Conservation (phyloP, 768 basidiomycete genomes). For the Mrakia hoshinonis region DNA sequence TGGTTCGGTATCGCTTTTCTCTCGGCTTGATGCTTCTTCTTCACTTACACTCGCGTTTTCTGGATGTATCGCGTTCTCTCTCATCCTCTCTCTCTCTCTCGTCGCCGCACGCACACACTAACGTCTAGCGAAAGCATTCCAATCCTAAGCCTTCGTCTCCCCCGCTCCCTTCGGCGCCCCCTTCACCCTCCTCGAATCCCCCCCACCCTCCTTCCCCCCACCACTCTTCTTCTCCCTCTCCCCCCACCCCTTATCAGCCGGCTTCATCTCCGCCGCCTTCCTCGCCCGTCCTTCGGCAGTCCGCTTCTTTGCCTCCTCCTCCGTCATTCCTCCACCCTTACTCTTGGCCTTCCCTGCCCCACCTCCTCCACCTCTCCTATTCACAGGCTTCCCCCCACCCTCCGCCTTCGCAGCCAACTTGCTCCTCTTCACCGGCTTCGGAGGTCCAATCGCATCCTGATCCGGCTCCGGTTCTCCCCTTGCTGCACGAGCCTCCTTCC, state of each 20-base stretch:
- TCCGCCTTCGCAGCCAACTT: background rate
- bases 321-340: constrained; percentile 13
- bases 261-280: constrained; percentile 3
- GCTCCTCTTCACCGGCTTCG: background rate
- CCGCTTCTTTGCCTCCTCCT: constrained; percentile 7
- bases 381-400: background rate
- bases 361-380: background rate
- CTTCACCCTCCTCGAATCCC: background rate
- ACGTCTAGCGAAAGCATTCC: too few species aligned
- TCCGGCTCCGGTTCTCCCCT: background rate
- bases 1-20: too few species aligned
- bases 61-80: too few species aligned
- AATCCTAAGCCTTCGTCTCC: background rate
- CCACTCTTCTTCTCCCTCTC: background rate
- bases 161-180: background rate
- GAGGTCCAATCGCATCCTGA: background rate
- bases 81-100: too few species aligned
- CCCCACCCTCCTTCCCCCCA: background rate
- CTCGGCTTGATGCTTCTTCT: too few species aligned
- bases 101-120: too few species aligned
- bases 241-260: constrained; percentile 12
- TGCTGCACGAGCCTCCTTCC: background rate
- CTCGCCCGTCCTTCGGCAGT: constrained; percentile 12
- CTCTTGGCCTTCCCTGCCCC: background rate
- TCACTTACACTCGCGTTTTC: too few species aligned